A percentile compares a stretch with the other conserved stretches of the same genome.
These are phyloP conservation scores for Millerago galiae DNA, from an alignment of 805 yeast species.

Conservation along the genomic window DNA sequence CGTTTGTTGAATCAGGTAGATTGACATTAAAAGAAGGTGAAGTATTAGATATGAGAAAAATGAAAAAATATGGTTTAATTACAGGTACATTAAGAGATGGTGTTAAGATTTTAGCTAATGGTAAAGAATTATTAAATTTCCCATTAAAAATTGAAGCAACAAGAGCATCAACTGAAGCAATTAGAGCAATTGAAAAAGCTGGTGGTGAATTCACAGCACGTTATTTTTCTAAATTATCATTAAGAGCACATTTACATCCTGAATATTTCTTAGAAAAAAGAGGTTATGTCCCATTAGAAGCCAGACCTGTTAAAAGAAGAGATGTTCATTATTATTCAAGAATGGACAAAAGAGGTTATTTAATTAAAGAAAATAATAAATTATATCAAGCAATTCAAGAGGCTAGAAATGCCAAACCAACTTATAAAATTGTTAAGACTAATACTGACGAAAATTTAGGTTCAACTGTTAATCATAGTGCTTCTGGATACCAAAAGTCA, in stretches of 20 bases:
- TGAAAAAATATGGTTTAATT: slow-evolving; percentile 69
- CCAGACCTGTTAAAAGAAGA: slow-evolving; percentile 80
- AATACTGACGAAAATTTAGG: slow-evolving; percentile 8
- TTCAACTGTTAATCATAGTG: slow-evolving; percentile 15
- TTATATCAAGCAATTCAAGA: slow-evolving; percentile 17
- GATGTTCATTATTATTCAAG: slow-evolving; percentile 74
- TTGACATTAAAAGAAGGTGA: slow-evolving; percentile 53
- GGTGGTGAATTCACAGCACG: slow-evolving; percentile 74
- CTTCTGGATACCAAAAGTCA: slow-evolving; percentile 18
- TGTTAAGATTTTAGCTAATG: slow-evolving; percentile 72
- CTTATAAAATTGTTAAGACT: slow-evolving; percentile 6
- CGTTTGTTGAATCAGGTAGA: slow-evolving; percentile 63
- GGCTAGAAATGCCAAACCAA: slow-evolving; percentile 14
- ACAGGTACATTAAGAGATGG: slow-evolving; percentile 73
- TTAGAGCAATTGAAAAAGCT: slow-evolving; percentile 58
- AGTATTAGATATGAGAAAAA: slow-evolving; percentile 63
- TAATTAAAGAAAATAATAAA: slow-evolving; percentile 35
- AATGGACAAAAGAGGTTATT: slow-evolving; percentile 69
- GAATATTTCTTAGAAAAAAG: slow-evolving; percentile 57
- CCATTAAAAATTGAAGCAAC: slow-evolving; percentile 78
- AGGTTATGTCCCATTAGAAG: slow-evolving; percentile 77
- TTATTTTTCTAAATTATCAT: slow-evolving; percentile 60
- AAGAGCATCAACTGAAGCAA: slow-evolving; percentile 70
- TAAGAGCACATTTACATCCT: slow-evolving; percentile 74
- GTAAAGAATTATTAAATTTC: slow-evolving; percentile 41